These are phyloP conservation scores for Medakamo hakoo DNA, from an alignment of 139 green algal genomes.

Conservation along the genomic window DNA sequence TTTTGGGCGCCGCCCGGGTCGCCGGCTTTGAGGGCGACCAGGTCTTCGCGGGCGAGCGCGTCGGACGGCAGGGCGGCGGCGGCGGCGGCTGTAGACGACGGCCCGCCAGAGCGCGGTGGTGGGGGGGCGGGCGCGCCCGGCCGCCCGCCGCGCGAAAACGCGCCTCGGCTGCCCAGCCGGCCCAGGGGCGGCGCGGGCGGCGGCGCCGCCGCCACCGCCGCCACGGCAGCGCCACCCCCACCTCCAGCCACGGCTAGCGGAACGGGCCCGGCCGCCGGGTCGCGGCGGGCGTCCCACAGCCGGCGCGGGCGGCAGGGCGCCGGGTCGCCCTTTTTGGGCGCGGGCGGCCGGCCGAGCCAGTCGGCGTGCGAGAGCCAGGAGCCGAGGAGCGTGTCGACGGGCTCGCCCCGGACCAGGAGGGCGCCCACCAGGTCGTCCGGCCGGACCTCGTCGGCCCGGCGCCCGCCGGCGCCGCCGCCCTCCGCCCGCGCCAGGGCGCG, in stretches of 20 bases:
- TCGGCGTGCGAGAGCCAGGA: slow-evolving; percentile 36
- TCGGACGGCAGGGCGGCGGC: slow-evolving; percentile 16
- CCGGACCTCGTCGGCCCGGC: not conserved
- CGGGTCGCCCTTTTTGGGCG: not conserved
- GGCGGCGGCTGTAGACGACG: not conserved
- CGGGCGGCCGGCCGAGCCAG: slow-evolving; percentile 18
- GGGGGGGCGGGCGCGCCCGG: too few species aligned
- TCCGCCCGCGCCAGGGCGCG: slow-evolving; percentile 28
- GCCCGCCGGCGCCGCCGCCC: slow-evolving; percentile 12
- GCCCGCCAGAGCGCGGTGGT: too few species aligned
- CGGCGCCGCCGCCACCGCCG: too few species aligned
- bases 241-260: too few species aligned
- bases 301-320: not conserved
- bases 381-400: slow-evolving; percentile 24
- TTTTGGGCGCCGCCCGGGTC: slow-evolving; percentile 15
- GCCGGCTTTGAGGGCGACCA: slow-evolving; percentile 5
- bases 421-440: not conserved
- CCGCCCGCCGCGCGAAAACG: too few species aligned
- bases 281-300: slow-evolving; percentile 2
- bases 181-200: too few species aligned
- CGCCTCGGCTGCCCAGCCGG: too few species aligned
- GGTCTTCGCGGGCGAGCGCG: slow-evolving; percentile 23
- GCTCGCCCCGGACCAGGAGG: slow-evolving; percentile 1
- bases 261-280: too few species aligned
- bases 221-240: too few species aligned